Base-by-base conservation (phyloP, 169 alveolate genomes). In the Plasmodium knowlesi region DNA sequence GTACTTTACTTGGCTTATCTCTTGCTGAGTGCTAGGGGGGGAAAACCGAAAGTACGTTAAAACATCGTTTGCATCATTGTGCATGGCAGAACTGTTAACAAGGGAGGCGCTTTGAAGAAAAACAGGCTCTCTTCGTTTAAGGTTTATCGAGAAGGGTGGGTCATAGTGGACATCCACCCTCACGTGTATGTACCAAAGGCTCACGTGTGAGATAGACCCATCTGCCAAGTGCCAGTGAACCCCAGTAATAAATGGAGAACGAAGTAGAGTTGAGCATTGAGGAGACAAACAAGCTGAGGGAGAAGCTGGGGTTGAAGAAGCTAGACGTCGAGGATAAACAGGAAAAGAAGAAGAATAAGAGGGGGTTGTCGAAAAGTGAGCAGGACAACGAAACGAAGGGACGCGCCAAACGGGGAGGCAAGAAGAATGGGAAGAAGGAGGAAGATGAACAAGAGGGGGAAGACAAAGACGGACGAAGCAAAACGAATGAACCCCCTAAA, bases 261-360 rank as follows among this genome's bases (percentile, higher is more conserved):
- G 93, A 41, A 19, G 28, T 39, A 8, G 85, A 73, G 80, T 85
- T 91, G 71, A 91, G 92, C 25, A 79, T 91, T 32, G 95, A 91
- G 43, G 92, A 91, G 43, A 91, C 92, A 46, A 91, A 91, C 54
- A 82, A 91, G 61, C 72, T 91, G 50, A 81, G 95, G 54, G 92
- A 91, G 61, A 91, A 91, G 84, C 81, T 91, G 37, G 95, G 95
- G 30, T 70, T 91, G 71, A 91, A 84, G 43, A 82, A 82, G 30
- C 81, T 91, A 41, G 76, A 76, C 9, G 74, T 79, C 32, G 82
- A 67, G 30, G 74, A 82, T 84, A 19, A 84, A 19, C 53, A 85
- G n/a, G 70, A 53, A 2, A 54, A 28, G 22, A 37, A 85, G 16
- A 19, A 53, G 25, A 19, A 53, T 9, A 79, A 39, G 3, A 46